Evolutionary conservation across 2,329 filamentous ascomycete genomes (phyloP).

Genomic region (Aspergillus spinulosporus): DNA sequence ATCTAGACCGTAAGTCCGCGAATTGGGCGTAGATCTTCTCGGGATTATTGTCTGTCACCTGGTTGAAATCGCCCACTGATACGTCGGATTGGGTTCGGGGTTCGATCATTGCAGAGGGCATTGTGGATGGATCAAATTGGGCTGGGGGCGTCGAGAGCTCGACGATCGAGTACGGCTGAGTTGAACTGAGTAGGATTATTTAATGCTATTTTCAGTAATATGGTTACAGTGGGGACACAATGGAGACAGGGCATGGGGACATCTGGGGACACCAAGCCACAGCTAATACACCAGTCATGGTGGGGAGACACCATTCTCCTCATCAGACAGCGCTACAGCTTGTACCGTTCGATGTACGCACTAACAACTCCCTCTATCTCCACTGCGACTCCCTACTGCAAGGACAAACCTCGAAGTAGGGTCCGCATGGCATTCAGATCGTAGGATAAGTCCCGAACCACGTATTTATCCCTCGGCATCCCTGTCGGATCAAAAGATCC

Average conservation of each 20-base stretch:
- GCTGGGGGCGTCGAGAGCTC: no score
- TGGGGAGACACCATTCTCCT: not conserved
- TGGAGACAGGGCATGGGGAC: not conserved
- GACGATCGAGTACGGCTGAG: not conserved
- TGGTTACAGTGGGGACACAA: no score
- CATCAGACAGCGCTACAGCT: not conserved
- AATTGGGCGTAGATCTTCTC: slow-evolving; percentile 14
- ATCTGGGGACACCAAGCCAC: not conserved
- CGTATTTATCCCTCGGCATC: not conserved
- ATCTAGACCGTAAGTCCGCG: slow-evolving; percentile 6
- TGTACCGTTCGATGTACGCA: slow-evolving; percentile 12
- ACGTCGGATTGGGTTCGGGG: not conserved
- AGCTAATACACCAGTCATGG: not conserved
- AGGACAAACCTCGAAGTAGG: slow-evolving; percentile 9
- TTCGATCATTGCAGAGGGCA: not conserved
- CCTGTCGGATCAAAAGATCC: not conserved
- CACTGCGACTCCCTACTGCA: slow-evolving; percentile 15
- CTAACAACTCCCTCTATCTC: slow-evolving; percentile 19
- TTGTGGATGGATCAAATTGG: no score
- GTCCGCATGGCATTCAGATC: slow-evolving; percentile 11
- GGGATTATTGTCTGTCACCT: not conserved
- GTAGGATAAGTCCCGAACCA: slow-evolving; percentile 10
- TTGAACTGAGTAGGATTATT: no score
- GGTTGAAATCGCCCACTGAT: not conserved
- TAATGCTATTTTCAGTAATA: no score